Percentiles rank a stretch among this genome's conserved stretches.
Conservation (phyloP, 305 asterid species). For the Fraxinus floribunda region DNA sequence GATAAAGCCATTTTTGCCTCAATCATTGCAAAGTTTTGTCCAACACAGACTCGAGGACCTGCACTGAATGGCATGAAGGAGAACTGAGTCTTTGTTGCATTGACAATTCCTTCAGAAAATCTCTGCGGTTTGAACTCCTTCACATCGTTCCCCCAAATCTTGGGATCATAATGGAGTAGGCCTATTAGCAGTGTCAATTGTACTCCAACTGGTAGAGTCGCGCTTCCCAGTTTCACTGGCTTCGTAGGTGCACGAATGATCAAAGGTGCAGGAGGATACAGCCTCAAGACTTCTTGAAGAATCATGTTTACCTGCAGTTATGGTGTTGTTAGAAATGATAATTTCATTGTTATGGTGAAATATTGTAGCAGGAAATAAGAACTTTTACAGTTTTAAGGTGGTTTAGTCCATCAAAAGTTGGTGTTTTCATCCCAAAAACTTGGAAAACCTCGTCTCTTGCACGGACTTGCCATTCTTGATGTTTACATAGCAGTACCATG, state of each 20-base stretch:
- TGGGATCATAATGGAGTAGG: constrained; percentile 20
- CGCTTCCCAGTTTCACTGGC: constrained; percentile 16
- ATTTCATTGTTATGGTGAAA: neutral
- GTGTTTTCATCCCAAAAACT: constrained; percentile 26
- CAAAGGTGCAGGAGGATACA: constrained; percentile 6
- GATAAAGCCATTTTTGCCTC: constrained; percentile 28
- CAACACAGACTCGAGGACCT: constrained; percentile 33
- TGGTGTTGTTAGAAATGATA: neutral
- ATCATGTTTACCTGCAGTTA: constrained; percentile 20
- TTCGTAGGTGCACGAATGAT: neutral
- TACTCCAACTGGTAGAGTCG: constrained; percentile 15
- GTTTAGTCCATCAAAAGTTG: constrained; percentile 24
- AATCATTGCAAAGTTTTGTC: constrained; percentile 27
- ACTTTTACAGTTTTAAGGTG: constrained; percentile 31
- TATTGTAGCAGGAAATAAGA: neutral
- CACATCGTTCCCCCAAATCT: constrained; percentile 37
- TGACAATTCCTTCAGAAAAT: constrained; percentile 21
- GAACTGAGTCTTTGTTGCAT: constrained; percentile 23
- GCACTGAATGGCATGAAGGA: constrained; percentile 25
- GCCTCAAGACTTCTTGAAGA: constrained; percentile 25
- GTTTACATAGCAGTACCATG: constrained; percentile 28
- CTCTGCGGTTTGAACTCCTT: constrained; percentile 35
- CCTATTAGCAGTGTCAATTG: neutral
- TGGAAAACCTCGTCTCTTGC: constrained; percentile 37
- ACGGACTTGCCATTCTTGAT: constrained; percentile 31